A percentile compares a stretch with the other conserved stretches of the same genome.
These are phyloP conservation scores for Coniferiporia weirii DNA, from an alignment of 1,284 basidiomycete genomes.

Conservation along the genomic window DNA sequence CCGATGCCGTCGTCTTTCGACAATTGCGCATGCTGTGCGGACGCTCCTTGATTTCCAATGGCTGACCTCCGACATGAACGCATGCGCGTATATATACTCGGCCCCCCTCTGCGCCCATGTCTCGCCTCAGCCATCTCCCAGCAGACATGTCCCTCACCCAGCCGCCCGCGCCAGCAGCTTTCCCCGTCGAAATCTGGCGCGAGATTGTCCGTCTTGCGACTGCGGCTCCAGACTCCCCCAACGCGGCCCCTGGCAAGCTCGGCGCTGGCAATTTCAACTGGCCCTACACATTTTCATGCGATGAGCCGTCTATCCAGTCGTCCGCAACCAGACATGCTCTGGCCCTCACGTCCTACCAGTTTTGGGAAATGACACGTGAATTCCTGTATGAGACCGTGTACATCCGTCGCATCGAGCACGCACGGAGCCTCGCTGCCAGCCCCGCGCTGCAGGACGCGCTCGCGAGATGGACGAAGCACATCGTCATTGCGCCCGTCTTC, in stretches of 20 bases:
- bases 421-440: conserved; percentile 1
- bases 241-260: neutral
- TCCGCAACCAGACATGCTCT: conserved; percentile 3
- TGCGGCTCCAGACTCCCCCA: neutral
- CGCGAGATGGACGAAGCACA: conserved; percentile 1
- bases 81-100: too few relatives aligned
- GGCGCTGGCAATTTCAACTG: neutral
- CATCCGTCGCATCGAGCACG: conserved; percentile 5
- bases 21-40: too few relatives aligned
- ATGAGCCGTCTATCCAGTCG: neutral
- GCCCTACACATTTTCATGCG: neutral
- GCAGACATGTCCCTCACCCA: neutral
- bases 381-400: conserved; percentile 9
- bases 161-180: neutral
- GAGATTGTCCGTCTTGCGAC: conserved; percentile 7
- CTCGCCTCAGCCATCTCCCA: neutral
- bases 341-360: conserved; percentile 8
- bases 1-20: too few relatives aligned
- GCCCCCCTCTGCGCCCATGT: neutral
- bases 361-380: conserved; percentile 11
- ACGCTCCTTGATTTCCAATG: too few relatives aligned
- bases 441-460: conserved; percentile 2
- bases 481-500: conserved; percentile 7
- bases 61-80: too few relatives aligned
- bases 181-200: conserved; percentile 12